Evolutionary conservation across 306 rosid species (phyloP).

Genomic region (Psophocarpus tetragonolobus): DNA sequence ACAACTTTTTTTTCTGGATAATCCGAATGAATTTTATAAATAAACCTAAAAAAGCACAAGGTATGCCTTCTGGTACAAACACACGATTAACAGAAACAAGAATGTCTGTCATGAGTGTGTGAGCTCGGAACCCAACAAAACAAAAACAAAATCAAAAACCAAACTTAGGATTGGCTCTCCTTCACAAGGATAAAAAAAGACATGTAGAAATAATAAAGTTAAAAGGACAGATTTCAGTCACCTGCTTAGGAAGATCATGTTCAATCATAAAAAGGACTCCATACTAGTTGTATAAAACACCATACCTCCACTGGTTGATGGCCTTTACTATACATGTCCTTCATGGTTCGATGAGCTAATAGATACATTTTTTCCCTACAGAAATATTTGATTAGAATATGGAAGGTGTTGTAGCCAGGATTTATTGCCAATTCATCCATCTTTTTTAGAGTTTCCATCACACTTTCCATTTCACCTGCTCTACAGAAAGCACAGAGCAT

Average conservation of each 20-base stretch:
- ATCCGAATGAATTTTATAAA: no score
- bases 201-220: constrained; percentile 4
- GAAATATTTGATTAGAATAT: constrained; percentile 81
- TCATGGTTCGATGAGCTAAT: constrained; percentile 77
- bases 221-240: background rate
- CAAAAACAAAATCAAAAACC: no score
- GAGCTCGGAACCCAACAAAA: no score
- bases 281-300: constrained; percentile 3
- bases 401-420: constrained; percentile 86
- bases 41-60: no score
- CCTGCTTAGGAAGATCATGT: background rate
- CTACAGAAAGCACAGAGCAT: constrained; percentile 96
- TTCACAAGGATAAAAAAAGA: constrained; percentile 5
- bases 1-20: no score
- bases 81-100: no score
- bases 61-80: no score
- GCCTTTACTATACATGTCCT: constrained; percentile 86
- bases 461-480: constrained; percentile 94
- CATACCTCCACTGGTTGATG: constrained; percentile 85
- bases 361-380: constrained; percentile 80
- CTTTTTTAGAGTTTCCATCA: constrained; percentile 85
- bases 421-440: constrained; percentile 84
- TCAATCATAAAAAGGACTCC: constrained; percentile 17
- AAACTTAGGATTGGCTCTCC: background rate
- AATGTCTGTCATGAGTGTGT: no score